Evolutionary conservation across 2,329 filamentous ascomycete species (phyloP), one percentile per base, ranked within the genome.

Genomic region (Aureobasidium subglaciale): DNA sequence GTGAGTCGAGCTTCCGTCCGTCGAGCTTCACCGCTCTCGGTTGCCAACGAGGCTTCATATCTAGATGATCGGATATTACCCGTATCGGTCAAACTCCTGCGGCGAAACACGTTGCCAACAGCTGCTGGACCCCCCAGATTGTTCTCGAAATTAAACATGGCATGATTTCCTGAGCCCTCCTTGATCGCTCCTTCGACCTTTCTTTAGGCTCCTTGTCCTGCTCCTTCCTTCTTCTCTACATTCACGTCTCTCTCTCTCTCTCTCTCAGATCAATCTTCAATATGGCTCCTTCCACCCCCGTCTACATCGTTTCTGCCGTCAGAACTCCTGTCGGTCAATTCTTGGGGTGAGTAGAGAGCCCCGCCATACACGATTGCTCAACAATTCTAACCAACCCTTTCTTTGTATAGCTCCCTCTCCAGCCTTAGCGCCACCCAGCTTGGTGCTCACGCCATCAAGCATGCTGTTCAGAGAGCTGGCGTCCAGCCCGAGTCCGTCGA

Each of bases 261-360:
- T n/a, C n/a, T n/a, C n/a, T n/a, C n/a, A n/a, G 35, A 27, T 20
- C 38, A 46, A 13, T 43, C 57, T 27, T 48, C 63, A 52, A 58
- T 59, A 95, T 95, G 88, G 80, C 89, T 70, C 83, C 82, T 64
- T 82, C 91, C 61, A 87, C 90, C 63, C 81, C 90, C 58, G 92
- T 99, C 63, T 99, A 99, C 78, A 96, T 99, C 68, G 90, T 96
- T 69, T 93, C 93, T 58, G 87, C 85, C 62, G 88, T 84, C 67
- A 84, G 91, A 74, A 99, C 93, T 62, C 93, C 93, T 53, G 81
- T 96, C 62, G 93, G 93, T 67, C 91, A 88, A 63, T 99, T 99
- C 76, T 83, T 96, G 68, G 93, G 93, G 90, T 95, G 75, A 72
- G 80, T 67, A 41, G 10, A 41, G 32, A 32, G 61, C 56, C 56